Conservation (phyloP, 2,329 filamentous ascomycete species). For the Herpotrichia juniperi region DNA sequence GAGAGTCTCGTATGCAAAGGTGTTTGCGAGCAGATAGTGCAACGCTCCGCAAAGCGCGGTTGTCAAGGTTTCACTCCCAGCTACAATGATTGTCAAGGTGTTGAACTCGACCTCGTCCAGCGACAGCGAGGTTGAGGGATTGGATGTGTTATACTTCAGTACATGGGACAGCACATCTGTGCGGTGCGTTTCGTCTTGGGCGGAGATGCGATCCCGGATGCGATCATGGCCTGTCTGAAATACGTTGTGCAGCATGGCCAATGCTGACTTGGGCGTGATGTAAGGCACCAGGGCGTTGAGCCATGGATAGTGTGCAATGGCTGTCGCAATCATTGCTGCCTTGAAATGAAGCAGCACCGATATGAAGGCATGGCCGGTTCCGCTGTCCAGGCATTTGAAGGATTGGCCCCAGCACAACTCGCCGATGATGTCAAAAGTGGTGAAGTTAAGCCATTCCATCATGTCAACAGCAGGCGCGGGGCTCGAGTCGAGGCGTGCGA, state of each 20-base stretch:
- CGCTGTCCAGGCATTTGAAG: conserved; percentile 26
- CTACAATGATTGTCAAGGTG: conserved; percentile 37
- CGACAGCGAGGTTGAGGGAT: conserved; percentile 9
- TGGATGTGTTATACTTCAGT: conserved; percentile 17
- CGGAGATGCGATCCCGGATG: conserved; percentile 4
- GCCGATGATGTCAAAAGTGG: conserved; percentile 32
- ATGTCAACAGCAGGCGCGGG: conserved; percentile 13
- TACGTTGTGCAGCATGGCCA: conserved; percentile 12
- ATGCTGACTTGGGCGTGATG: conserved; percentile 17
- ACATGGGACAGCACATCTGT: conserved; percentile 4
- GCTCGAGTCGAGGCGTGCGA: conserved; percentile 2
- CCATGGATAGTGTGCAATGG: conserved; percentile 14
- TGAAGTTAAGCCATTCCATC: conserved; percentile 15
- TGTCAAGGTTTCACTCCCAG: conserved; percentile 44
- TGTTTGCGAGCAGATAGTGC: conserved; percentile 26
- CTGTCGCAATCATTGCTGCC: conserved; percentile 7
- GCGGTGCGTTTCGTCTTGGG: too few species aligned
- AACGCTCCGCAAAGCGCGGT: conserved; percentile 37
- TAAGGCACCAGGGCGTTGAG: conserved; percentile 4
- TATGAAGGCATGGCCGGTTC: conserved; percentile 13
- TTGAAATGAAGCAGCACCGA: conserved; percentile 16
- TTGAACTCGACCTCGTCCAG: conserved; percentile 38
- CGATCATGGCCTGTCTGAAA: conserved; percentile 13
- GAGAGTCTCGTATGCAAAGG: conserved; percentile 12
- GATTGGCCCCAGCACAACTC: conserved; percentile 57